Conservation (phyloP, 1,284 basidiomycete genomes). For the Cystobasidium slooffiae region DNA sequence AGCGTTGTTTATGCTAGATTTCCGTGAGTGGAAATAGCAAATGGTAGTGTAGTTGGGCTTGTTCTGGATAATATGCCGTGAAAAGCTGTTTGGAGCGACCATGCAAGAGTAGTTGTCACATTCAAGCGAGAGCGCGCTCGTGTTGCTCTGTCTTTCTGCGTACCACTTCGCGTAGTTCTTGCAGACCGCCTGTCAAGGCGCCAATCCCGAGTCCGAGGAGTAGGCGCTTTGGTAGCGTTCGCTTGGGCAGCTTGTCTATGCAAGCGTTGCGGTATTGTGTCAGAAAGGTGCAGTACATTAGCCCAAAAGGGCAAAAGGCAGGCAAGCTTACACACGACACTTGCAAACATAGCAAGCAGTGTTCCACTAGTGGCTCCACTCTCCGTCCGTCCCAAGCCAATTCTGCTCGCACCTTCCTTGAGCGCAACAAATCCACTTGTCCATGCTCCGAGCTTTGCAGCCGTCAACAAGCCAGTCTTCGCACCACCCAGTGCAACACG, state of each 20-base stretch:
- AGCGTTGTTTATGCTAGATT: no score
- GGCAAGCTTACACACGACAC: constrained; percentile 48
- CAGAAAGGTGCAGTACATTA: not conserved
- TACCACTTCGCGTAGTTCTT: constrained; percentile 28
- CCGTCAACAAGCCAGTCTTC: constrained; percentile 68
- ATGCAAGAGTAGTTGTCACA: not conserved
- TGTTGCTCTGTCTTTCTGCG: not conserved
- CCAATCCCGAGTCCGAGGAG: constrained; percentile 48
- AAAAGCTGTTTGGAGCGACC: not conserved
- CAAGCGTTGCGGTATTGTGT: no score
- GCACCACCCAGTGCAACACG: constrained; percentile 73
- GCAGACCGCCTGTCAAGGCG: constrained; percentile 47
- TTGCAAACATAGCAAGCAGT: constrained; percentile 43
- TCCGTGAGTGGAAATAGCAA: no score
- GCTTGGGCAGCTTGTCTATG: constrained; percentile 48
- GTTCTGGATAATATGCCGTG: not conserved
- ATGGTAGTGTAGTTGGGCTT: no score
- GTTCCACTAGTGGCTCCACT: constrained; percentile 45
- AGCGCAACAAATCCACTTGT: constrained; percentile 49
- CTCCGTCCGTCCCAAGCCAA: constrained; percentile 34
- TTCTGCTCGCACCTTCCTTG: constrained; percentile 44
- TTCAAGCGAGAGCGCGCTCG: not conserved
- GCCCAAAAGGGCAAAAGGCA: not conserved
- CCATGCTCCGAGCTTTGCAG: constrained; percentile 62
- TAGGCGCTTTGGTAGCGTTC: constrained; percentile 40